phyloP scores from a whole-genome alignment of 352 stramenopile genomes.

The Globisporangium alternatum region DNA sequence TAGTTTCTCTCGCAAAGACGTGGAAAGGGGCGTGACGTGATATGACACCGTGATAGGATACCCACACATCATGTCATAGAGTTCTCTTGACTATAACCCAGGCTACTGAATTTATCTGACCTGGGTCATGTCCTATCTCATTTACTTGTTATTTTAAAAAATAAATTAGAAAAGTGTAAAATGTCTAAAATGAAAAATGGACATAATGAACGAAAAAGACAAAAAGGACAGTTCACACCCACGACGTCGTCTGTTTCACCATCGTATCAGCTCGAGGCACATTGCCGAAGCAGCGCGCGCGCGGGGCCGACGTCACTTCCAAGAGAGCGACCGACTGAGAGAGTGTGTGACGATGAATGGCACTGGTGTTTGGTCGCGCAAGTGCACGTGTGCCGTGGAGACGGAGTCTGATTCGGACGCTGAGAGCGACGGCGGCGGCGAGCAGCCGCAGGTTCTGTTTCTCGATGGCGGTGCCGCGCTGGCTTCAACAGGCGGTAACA shows the following conservation, averaged over 20 bases:
- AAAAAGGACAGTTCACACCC: too few relatives aligned
- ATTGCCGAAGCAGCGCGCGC: not conserved
- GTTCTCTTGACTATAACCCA: not conserved
- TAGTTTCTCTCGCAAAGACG: not conserved
- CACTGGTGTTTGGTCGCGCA: conserved; percentile 27
- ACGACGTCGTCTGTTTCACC: too few relatives aligned
- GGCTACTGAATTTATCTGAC: not conserved
- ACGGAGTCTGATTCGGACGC: conserved; percentile 72
- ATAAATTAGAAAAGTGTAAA: too few relatives aligned
- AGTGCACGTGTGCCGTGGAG: conserved; percentile 70
- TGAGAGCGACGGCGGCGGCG: conserved; percentile 42
- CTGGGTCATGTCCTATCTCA: not conserved
- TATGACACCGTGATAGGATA: not conserved
- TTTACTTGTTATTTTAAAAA: too few relatives aligned
- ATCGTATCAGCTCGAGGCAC: too few relatives aligned
- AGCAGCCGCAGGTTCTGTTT: conserved; percentile 10
- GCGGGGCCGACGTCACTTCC: not conserved
- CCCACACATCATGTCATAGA: not conserved
- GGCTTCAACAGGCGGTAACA: not conserved
- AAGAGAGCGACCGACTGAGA: not conserved
- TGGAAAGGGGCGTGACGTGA: not conserved
- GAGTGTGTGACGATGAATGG: not conserved
- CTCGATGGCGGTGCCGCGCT: conserved; percentile 4
- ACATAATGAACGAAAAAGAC: too few relatives aligned
- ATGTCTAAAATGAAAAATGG: too few relatives aligned